Base-by-base conservation (phyloP, 2,329 filamentous ascomycete genomes). In the Chaetomium sp. region DNA sequence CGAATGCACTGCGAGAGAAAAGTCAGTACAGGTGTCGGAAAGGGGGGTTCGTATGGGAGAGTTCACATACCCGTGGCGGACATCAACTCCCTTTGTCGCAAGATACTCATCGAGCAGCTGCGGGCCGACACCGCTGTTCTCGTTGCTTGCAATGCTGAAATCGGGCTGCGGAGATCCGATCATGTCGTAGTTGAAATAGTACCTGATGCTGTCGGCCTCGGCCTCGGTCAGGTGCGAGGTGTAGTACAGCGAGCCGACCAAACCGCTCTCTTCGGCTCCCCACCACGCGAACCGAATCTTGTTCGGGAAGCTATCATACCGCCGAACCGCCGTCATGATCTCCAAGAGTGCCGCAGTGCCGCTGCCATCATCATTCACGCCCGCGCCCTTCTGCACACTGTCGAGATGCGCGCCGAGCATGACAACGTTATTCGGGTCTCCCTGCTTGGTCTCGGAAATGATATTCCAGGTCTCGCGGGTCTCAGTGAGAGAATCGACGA, bases 1-100 rank as follows among this genome's bases (percentile, higher is more conserved):
- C 80, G 66, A 87, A 86, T 4, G 78, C 78, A n/a, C 81, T 83
- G 45, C 1, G 76, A 79, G 9, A 65, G 76, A 79, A 65, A 76
- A 77, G 64, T 76, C 72, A 45, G 75, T 78, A 35, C 81, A 70
- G 75, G 7, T 12, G 13, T 81, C 78, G 12, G 69, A 74, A 3
- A 74, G 0, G 75, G 62, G 0, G 68, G 38, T 1, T 69, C 27
- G 3, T 33, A 21, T 1, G 70, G 67, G 4, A 4, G 71, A 72
- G 1, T 68, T 71, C 2, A 57, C 69, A 35, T 60, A 71, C 69
- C 62, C 67, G 16, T 64, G 60, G 3, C 58, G 31, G 0, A 75
- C 72, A 19, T 75, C 65, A 16, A 78, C 71, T 12, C 78, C 75
- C 66, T 77, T 69, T 1, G 70, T 53, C 16, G 64, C 65, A 19